Base-by-base conservation (phyloP, 2,329 filamentous ascomycete species). In the Penicillium frequentans region DNA sequence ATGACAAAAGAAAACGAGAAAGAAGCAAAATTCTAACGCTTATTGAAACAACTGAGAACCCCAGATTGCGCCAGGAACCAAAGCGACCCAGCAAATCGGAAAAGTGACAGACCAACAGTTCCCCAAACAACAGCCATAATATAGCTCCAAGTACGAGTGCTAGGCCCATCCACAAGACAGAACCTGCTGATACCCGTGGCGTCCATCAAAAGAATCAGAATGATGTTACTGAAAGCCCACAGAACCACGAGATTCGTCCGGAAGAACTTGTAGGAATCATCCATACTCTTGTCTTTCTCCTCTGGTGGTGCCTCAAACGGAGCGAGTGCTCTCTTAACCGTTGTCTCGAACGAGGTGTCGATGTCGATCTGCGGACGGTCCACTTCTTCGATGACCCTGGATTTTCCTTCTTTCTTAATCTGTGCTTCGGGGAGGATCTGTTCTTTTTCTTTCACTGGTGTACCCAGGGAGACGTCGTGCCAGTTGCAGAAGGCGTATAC, bases 391-490 rank as follows among this genome's bases (percentile, higher is more conserved):
- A 98, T 90, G 23, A 96, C 89, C 1, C 82, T 82, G 3, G 86
- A 86, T 71, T 96, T 90, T 73, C 95, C 93, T 52, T 87, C 88
- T 78, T 96, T 96, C 68, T 87, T 88, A 8, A 93, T 90, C 65
- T 90, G 86, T 1, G 90, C 93, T 23, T 93, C 95, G 0, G 93
- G 93, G 14, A 98, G 82, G 26, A 90, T 89, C 70, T 97, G 93
- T 23, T 88, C 86, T 78, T 96, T 96, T 80, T 98, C 93, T 6
- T 93, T 90, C 70, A 93, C 93, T 83, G 98, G 98, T 77, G 93
- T 98, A 83, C 93, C 93, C 92, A 93, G 97, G 13, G 93, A 96
- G 51, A 98, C 93, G 80, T 98, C 93, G 79, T 98, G 93, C 93
- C 93, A 97, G 81, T 98, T 97, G 86, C 91, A 95, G 84, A 96